Evolutionary conservation across 176 grass and related monocot genomes (phyloP), one percentile per base, ranked within the genome.

Genomic region (Juncus inflexus): DNA sequence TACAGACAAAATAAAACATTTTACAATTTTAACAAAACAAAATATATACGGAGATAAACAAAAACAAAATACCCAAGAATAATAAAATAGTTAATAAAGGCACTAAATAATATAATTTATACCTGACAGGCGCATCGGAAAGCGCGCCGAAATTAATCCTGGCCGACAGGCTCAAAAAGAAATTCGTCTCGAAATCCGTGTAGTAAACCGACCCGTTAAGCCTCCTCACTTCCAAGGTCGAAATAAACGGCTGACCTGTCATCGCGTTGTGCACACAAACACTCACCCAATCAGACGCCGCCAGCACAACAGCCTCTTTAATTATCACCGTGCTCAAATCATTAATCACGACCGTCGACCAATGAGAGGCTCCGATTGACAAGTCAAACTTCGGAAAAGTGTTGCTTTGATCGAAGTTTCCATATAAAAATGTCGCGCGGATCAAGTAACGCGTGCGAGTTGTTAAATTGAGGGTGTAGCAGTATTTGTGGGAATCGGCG

Each of bases 351-450:
- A 95, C 62, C 50, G 72, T 75, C 12, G 85, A 89, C 85, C 90
- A 95, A 65, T 70, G 79, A 3, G 76, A 78, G 15, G 90, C 76
- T 0, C 85, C 85, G 3, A 95, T 78, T 64, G 78, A 95, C 14
- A 95, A 56, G 76, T 86, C 90, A 12, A 89, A 95, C 75, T 95
- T 80, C 3, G 90, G 90, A 73, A 89, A 95, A 12, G 80, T 85
- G 67, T 72, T 89, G 78, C 85, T 89, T 58, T 58, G 35, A 67
- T 89, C 90, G 64, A 95, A 95, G 62, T 89, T 85, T 37, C 79
- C 85, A 57, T 95, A 86, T 1, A 95, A 71, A 67, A 95, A 95
- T 5, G 64, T 95, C 40, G 85, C 82, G 3, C 90, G 56, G 7
- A 89, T 1, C 8, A 95, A 81, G 66, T 95, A 95, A 5, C 85